Conservation (phyloP, 2,329 filamentous ascomycete genomes). For the Tothia fuscella region DNA sequence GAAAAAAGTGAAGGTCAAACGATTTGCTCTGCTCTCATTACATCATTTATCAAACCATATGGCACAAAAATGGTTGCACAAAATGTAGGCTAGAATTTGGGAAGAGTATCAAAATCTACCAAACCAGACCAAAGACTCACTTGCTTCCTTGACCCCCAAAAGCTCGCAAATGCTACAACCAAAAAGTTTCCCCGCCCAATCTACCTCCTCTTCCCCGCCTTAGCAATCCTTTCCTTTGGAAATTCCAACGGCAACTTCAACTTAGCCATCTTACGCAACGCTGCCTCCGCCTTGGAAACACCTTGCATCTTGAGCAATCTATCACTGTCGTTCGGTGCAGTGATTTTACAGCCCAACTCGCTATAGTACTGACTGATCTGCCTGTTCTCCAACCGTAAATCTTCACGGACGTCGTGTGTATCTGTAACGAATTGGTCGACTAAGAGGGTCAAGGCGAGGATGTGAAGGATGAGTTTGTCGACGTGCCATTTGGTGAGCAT, state of each 20-base stretch:
- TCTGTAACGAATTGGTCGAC: slow-evolving; percentile 65
- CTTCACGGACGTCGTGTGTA: slow-evolving; percentile 55
- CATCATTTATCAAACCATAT: too few relatives aligned
- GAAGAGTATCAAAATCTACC: too few relatives aligned
- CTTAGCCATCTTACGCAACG: slow-evolving; percentile 53
- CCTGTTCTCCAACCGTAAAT: slow-evolving; percentile 60
- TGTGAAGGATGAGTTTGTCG: slow-evolving; percentile 62
- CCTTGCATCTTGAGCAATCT: slow-evolving; percentile 42
- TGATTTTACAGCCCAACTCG: slow-evolving; percentile 61
- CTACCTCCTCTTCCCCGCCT: slow-evolving; percentile 2
- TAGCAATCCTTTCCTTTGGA: slow-evolving; percentile 44
- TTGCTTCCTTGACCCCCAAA: too few relatives aligned
- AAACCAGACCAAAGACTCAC: too few relatives aligned
- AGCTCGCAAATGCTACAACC: too few relatives aligned
- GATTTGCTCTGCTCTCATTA: too few relatives aligned
- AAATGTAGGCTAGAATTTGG: too few relatives aligned
- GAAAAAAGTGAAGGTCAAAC: too few relatives aligned
- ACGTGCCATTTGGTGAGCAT: slow-evolving; percentile 59
- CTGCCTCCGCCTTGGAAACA: slow-evolving; percentile 48
- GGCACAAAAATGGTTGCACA: too few relatives aligned
- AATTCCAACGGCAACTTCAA: slow-evolving; percentile 72
- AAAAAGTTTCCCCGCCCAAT: background rate
- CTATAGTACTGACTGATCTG: slow-evolving; percentile 58
- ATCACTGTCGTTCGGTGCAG: slow-evolving; percentile 34
- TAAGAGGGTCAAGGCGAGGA: slow-evolving; percentile 58